A percentile compares a stretch with the other conserved stretches of the same genome.
These are phyloP conservation scores for Nicotiana tabacum DNA, from an alignment of 257 asterid genomes.

Conservation along the genomic window DNA sequence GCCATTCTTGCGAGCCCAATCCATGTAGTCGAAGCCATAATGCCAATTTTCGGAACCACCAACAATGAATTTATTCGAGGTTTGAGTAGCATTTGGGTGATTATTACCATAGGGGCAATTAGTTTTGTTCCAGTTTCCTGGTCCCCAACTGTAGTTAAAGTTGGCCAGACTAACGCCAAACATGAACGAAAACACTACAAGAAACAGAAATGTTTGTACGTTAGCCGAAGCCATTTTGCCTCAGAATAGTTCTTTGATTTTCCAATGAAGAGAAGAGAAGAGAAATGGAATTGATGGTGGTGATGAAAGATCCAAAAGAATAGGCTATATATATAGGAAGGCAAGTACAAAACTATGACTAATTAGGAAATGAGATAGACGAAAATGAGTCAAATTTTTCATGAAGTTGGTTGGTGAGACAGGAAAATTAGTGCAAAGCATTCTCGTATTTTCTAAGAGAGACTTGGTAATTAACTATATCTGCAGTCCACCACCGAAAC, in stretches of 20 bases:
- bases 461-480: not conserved
- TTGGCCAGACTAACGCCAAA: constrained; percentile 30
- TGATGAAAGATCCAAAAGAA: not conserved
- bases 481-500: not conserved
- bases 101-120: constrained; percentile 31
- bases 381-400: not conserved
- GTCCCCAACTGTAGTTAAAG: constrained; percentile 36
- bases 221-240: constrained; percentile 20
- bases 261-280: not conserved
- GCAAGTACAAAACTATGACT: not conserved
- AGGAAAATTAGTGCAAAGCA: not conserved
- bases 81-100: constrained; percentile 27
- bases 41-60: constrained; percentile 68
- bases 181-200: constrained; percentile 14
- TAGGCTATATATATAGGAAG: constrained; percentile 16
- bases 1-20: constrained; percentile 52
- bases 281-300: not conserved
- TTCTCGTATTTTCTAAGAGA: not conserved
- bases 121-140: constrained; percentile 3
- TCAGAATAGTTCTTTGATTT: not conserved
- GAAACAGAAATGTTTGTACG: constrained; percentile 12
- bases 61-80: constrained; percentile 34
- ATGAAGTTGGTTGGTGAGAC: constrained; percentile 13
- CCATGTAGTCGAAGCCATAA: constrained; percentile 60
- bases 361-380: not conserved